These are phyloP conservation scores for Brassica juncea DNA, from an alignment of 345 rosid genomes.

Conservation along the genomic window DNA sequence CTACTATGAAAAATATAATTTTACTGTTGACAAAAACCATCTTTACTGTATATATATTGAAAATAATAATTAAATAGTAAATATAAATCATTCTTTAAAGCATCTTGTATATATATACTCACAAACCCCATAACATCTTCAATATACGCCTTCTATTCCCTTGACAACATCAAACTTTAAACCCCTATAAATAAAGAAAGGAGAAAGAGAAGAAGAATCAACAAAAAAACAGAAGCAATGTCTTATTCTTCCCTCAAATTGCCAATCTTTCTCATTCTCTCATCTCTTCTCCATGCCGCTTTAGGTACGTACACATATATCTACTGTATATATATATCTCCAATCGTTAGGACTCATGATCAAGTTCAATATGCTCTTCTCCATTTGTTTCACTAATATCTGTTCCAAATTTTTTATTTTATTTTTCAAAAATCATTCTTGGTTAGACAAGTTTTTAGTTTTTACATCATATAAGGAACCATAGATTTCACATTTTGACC, in stretches of 20 bases:
- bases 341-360: neutral
- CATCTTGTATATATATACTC: conserved; percentile 9
- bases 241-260: conserved; percentile 54
- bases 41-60: neutral
- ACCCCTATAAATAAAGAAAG: conserved; percentile 17
- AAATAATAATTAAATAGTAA: conserved; percentile 1
- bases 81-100: conserved; percentile 17
- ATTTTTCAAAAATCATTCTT: neutral
- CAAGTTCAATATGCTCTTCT: neutral
- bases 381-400: neutral
- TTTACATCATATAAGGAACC: neutral
- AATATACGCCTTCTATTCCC: neutral
- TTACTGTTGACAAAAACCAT: neutral
- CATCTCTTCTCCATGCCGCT: conserved; percentile 67
- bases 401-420: neutral
- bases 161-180: conserved; percentile 10
- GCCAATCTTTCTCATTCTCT: conserved; percentile 51
- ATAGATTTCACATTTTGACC: neutral
- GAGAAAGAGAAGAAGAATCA: neutral
- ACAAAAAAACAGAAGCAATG: conserved; percentile 44
- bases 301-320: conserved; percentile 50
- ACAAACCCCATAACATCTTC: conserved; percentile 10
- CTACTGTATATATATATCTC: neutral
- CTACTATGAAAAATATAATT: neutral
- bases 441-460: neutral